Conservation (phyloP, 805 yeast genomes). For the Schizosaccharomyces octosporus region DNA sequence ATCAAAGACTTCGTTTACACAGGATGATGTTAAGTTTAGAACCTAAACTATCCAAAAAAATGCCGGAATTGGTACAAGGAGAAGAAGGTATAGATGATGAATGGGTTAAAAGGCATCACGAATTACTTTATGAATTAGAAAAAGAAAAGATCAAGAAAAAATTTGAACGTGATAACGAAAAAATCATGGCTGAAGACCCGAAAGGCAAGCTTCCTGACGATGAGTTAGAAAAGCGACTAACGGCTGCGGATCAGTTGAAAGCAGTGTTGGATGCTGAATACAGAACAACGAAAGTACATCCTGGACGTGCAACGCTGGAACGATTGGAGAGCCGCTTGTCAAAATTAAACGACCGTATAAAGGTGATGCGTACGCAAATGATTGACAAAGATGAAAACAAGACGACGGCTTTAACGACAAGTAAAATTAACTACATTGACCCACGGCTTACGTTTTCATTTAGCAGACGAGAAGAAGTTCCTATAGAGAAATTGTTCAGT, state of each 20-base stretch:
- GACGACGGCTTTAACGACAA: slow-evolving; percentile 75
- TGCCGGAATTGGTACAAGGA: slow-evolving; percentile 39
- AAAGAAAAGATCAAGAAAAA: slow-evolving; percentile 38
- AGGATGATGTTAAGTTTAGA: slow-evolving; percentile 47
- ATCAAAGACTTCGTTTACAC: slow-evolving; percentile 61
- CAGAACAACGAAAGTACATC: slow-evolving; percentile 29
- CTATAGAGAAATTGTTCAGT: slow-evolving; percentile 75
- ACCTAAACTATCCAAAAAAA: slow-evolving; percentile 21
- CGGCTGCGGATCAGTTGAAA: slow-evolving; percentile 27
- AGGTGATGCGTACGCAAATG: slow-evolving; percentile 43
- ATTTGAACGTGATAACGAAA: slow-evolving; percentile 56
- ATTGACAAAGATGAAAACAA: slow-evolving; percentile 88
- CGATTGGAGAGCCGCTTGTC: slow-evolving; percentile 49
- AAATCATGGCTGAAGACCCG: slow-evolving; percentile 27
- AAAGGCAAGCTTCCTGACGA: slow-evolving; percentile 26
- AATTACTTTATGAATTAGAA: slow-evolving; percentile 33
- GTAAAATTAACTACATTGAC: slow-evolving; percentile 82
- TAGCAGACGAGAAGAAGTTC: slow-evolving; percentile 63
- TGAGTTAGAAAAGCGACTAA: slow-evolving; percentile 34
- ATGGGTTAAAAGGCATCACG: slow-evolving; percentile 34
- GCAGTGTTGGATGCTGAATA: slow-evolving; percentile 20
- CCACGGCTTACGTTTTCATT: slow-evolving; percentile 79
- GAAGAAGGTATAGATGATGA: slow-evolving; percentile 41
- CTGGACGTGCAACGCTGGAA: slow-evolving; percentile 26
- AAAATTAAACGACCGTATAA: slow-evolving; percentile 44